Conservation (phyloP, 257 asterid species). For the Solanum gandarillasii region DNA sequence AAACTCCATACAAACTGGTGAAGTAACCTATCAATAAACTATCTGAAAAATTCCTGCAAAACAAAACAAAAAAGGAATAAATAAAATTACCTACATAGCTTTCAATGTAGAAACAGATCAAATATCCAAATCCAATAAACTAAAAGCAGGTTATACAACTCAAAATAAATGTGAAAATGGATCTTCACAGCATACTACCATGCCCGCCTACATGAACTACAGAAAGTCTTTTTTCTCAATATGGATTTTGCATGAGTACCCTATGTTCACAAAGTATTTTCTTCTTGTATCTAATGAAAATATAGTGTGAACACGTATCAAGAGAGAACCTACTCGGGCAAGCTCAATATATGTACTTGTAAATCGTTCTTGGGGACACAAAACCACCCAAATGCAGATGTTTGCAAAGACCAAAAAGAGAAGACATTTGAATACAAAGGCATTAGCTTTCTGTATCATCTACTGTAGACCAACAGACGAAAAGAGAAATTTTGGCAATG, state of each 20-base stretch:
- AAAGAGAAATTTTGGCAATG: not conserved
- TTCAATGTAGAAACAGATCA: not conserved
- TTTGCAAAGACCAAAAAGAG: not conserved
- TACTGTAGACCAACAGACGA: not conserved
- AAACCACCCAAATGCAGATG: not conserved
- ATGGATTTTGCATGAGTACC: not conserved
- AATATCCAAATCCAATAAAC: not conserved
- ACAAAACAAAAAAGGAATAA: not conserved
- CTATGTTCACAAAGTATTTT: not conserved
- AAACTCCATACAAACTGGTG: not conserved
- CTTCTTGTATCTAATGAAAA: not conserved
- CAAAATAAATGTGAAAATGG: not conserved
- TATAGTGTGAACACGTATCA: not conserved
- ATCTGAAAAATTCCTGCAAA: not conserved
- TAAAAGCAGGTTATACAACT: not conserved
- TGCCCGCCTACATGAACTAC: not conserved
- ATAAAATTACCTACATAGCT: not conserved
- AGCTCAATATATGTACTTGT: not conserved
- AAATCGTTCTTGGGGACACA: not conserved
- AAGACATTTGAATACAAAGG: not conserved
- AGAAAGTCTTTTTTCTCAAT: not conserved
- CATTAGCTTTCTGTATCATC: not conserved
- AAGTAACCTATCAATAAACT: not conserved
- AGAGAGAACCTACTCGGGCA: not conserved
- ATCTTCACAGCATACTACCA: not conserved